Conservation (phyloP, 139 green algal species). For the Pleodorina starrii region DNA sequence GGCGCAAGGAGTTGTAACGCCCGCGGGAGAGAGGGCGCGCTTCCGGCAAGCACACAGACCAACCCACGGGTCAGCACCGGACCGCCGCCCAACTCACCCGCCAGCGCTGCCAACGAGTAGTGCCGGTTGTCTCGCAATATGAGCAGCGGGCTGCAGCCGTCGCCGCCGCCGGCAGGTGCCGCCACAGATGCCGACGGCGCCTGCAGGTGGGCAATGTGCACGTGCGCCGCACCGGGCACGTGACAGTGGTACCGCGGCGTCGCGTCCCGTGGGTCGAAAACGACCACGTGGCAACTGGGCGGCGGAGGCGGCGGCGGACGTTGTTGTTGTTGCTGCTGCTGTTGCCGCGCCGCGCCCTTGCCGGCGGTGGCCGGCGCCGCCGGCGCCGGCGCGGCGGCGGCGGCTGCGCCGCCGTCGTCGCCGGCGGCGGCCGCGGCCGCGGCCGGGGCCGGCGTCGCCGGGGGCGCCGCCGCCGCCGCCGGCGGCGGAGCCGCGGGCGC, state of each 20-base stretch:
- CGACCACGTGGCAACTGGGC: slow-evolving; percentile 54
- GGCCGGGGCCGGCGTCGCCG: background rate
- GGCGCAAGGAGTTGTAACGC: no score
- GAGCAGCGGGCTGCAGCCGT: slow-evolving; percentile 59
- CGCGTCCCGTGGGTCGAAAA: slow-evolving; percentile 56
- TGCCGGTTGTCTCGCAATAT: slow-evolving; percentile 66
- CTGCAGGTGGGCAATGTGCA: slow-evolving; percentile 48
- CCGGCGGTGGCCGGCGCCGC: background rate
- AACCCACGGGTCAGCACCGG: no score
- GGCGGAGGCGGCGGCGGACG: background rate
- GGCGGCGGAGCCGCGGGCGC: background rate
- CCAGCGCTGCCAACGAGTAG: slow-evolving; percentile 39
- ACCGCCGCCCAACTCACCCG: background rate
- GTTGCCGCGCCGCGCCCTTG: background rate
- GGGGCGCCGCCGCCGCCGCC: background rate
- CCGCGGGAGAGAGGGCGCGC: no score
- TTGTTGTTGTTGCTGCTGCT: slow-evolving; percentile 26
- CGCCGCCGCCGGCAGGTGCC: background rate
- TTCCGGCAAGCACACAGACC: no score
- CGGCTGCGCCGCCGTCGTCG: background rate
- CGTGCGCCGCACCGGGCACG: slow-evolving; percentile 23
- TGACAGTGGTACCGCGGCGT: slow-evolving; percentile 44
- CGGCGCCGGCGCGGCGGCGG: background rate
- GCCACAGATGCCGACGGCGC: slow-evolving; percentile 2
- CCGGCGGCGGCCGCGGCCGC: no score